Evolutionary conservation across 495 filamentous ascomycete genomes (phyloP).

Genomic region (Pyrenula aspistea): DNA sequence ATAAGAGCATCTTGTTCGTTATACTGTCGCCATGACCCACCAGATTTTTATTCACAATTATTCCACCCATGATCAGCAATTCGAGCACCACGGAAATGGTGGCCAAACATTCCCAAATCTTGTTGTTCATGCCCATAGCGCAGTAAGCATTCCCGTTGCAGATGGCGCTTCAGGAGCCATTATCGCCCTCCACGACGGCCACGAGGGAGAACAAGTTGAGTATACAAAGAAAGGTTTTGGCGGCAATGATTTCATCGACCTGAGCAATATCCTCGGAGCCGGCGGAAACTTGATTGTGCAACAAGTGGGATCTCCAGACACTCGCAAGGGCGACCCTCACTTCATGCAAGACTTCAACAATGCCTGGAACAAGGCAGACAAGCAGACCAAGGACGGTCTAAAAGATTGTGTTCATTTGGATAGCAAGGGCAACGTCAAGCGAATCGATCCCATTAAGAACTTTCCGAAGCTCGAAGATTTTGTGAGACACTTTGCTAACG

Average conservation of each 20-base stretch:
- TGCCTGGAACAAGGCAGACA: slow-evolving; percentile 16
- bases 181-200: slow-evolving; percentile 25
- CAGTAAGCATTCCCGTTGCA: slow-evolving; percentile 15
- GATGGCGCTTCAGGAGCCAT: slow-evolving; percentile 23
- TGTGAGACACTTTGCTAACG: slow-evolving; percentile 25
- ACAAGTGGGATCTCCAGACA: slow-evolving; percentile 21
- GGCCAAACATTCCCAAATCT: slow-evolving; percentile 12
- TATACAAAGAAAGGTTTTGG: slow-evolving; percentile 23
- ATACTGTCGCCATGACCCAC: not conserved
- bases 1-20: too few relatives aligned
- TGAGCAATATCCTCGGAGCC: slow-evolving; percentile 27
- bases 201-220: slow-evolving; percentile 27
- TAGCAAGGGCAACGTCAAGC: slow-evolving; percentile 18
- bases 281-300: slow-evolving; percentile 29
- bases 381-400: slow-evolving; percentile 16
- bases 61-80: slow-evolving; percentile 21
- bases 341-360: slow-evolving; percentile 28
- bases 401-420: slow-evolving; percentile 19
- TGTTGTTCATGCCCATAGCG: slow-evolving; percentile 12
- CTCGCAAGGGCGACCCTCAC: slow-evolving; percentile 22
- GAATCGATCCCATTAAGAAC: slow-evolving; percentile 24
- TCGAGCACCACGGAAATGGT: slow-evolving; percentile 26
- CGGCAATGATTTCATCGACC: slow-evolving; percentile 25
- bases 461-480: slow-evolving; percentile 21
- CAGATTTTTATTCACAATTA: slow-evolving; percentile 13